A percentile compares a stretch with the other conserved stretches of the same genome.
Conservation (phyloP, 331 rosid genomes). For the Stylosanthes scabra region DNA sequence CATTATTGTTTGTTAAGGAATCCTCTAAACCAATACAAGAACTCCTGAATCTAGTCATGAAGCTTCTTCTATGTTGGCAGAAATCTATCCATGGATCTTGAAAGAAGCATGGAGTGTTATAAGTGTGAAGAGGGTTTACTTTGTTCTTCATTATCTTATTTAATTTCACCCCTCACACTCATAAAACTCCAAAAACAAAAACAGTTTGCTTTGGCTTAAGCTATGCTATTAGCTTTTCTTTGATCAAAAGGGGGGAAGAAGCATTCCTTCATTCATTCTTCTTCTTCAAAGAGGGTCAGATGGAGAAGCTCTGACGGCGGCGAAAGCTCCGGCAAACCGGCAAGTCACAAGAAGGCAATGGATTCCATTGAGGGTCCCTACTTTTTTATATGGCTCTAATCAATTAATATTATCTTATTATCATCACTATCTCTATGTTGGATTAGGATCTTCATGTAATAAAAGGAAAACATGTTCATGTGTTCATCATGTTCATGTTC, state of each 20-base stretch:
- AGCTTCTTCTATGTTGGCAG: conserved; percentile 50
- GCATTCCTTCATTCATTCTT: conserved; percentile 27
- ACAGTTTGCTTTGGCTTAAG: conserved; percentile 62
- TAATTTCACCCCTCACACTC: conserved; percentile 37
- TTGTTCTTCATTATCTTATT: not conserved
- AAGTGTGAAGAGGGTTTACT: conserved; percentile 44
- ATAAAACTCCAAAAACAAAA: conserved; percentile 17
- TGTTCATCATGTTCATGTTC: conserved; percentile 38
- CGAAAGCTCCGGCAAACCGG: conserved; percentile 68
- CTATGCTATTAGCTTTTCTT: conserved; percentile 59
- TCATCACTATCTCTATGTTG: no score
- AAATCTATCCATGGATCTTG: conserved; percentile 58
- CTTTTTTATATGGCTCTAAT: conserved; percentile 43
- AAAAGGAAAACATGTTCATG: conserved; percentile 23
- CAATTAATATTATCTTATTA: conserved; percentile 27
- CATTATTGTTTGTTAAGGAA: conserved; percentile 1
- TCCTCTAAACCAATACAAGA: conserved; percentile 40
- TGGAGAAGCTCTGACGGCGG: conserved; percentile 51
- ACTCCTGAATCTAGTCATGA: conserved; percentile 50
- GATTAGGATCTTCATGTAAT: conserved; percentile 36
- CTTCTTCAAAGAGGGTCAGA: not conserved
- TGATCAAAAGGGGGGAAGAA: conserved; percentile 37
- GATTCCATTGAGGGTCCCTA: conserved; percentile 58
- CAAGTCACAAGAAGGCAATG: conserved; percentile 92
- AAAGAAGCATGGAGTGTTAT: conserved; percentile 38